Evolutionary conservation across 768 basidiomycete genomes (phyloP).

Genomic region (Lentinus tigrinus): DNA sequence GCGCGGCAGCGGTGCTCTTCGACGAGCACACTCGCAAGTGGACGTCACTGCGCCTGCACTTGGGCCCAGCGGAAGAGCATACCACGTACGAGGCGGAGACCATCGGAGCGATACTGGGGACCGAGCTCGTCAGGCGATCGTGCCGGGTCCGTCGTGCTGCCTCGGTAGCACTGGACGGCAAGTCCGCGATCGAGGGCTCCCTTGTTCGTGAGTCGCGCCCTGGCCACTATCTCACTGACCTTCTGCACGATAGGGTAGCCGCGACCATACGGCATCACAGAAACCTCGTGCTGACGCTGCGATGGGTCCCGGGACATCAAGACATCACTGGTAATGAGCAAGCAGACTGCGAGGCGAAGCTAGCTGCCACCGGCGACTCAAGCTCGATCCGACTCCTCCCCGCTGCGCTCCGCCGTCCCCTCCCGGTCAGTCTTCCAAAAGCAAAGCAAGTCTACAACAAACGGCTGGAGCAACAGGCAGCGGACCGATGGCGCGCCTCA

Average conservation of each 20-base stretch:
- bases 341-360: slow-evolving; percentile 23
- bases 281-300: not conserved
- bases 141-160: not conserved
- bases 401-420: not conserved
- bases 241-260: not conserved
- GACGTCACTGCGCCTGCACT: slow-evolving; percentile 8
- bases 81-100: slow-evolving; percentile 30
- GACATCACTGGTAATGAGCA: slow-evolving; percentile 23
- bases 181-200: not conserved
- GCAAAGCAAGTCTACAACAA: not conserved
- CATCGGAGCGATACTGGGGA: slow-evolving; percentile 26
- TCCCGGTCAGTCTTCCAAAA: not conserved
- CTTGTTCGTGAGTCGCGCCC: not conserved
- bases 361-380: slow-evolving; percentile 19
- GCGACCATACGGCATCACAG: not conserved
- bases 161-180: not conserved
- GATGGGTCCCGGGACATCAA: slow-evolving; percentile 25
- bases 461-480: not conserved
- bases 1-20: slow-evolving; percentile 26
- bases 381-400: no score
- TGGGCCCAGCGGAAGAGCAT: slow-evolving; percentile 24
- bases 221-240: slow-evolving; percentile 13
- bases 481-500: not conserved
- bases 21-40: not conserved
- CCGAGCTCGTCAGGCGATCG: slow-evolving; percentile 21